Evolutionary conservation across 805 yeast genomes (phyloP), one percentile per base, ranked within the genome.

Genomic region (Candida silvatica): DNA sequence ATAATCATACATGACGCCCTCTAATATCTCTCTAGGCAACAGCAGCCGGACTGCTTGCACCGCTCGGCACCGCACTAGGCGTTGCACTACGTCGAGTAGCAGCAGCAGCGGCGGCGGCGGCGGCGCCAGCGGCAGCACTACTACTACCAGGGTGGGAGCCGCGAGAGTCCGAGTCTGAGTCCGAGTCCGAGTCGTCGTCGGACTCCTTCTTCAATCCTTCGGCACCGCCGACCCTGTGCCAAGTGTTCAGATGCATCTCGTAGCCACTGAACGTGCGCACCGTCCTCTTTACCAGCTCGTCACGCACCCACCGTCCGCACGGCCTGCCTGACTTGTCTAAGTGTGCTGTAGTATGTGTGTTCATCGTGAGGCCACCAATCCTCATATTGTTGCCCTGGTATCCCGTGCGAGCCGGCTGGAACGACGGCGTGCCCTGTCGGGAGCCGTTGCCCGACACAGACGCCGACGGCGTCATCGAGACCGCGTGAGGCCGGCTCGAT

Each of bases 211-310:
- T 14, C 22, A 20, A 15, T 19, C 6, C 20, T 27, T 14, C 15
- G n/a, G 27, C 19, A n/a, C 22, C 38, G 7, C 24, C 27, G 12
- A 25, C 14, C 17, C 34, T 34, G 16, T 37, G 35, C 59, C 58
- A 54, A 7, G 42, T 26, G 2, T 49, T 48, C 19, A 48, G 35
- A 6, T 37, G 37, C 28, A 48, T 41, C 17, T 43, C 42, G 39
- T 37, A 48, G 3, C 60, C 60, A 36, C 54, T 52, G 33, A 55
- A 55, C 16, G 52, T 46, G 32, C 44, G 45, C 12, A 54, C 35
- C 14, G 35, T 35, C 8, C 42, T 37, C 12, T 23, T 28, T 31
- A 35, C 17, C 17, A 28, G 11, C 12, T 36, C 38, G 17, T 25
- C 23, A 12, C 34, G 36, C 9, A 17, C 15, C 42, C 42, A 45